Base-by-base conservation (phyloP, 129 eudicot species). In the Lactuca saligna region DNA sequence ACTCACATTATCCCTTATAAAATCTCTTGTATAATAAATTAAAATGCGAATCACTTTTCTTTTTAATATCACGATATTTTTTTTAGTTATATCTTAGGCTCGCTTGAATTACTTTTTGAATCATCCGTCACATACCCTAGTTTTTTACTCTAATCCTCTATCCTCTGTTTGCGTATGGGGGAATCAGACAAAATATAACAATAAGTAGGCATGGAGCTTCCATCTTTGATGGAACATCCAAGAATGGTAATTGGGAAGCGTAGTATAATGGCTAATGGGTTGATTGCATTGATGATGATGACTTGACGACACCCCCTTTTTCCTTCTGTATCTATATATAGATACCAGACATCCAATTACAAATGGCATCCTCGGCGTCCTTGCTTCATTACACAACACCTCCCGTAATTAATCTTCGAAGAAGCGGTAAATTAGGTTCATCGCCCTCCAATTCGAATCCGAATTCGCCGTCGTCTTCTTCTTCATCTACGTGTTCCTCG, bases 281-380 rank as follows among this genome's bases (percentile, higher is more conserved):
- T 46, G 51, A 46, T 46, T 11, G 51, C 15, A 46, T 12, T 50
- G 70, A 61, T 14, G 54, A 71, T 54, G 51, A 39, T 63, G 68
- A 42, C 29, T 25, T 42, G 16, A 39, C 35, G 17, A 7, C 39
- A 41, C n/a, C 25, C 54, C 54, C 25, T 20, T 29, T 12, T 15
- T 54, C 11, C 29, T 61, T 62, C 17, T 53, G 7, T 54, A 2
- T 63, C 65, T 64, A 42, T 73, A 38, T 65, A 69, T 68, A 70
- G 39, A 39, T 16, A 44, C 14, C 15, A 46, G 51, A 39, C 20
- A 53, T 13, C 20, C 17, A 48, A 54, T 7, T 73, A 73, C 15
- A 53, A 6, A 83, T 83, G 88, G 82, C 80, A 42, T 76, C 87
- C 25, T 60, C 83, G 12, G 71, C 75, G 14, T 64, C 73, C 17